phyloP scores from a whole-genome alignment of 2,329 filamentous ascomycete genomes.

The Pseudomassariella vexata region DNA sequence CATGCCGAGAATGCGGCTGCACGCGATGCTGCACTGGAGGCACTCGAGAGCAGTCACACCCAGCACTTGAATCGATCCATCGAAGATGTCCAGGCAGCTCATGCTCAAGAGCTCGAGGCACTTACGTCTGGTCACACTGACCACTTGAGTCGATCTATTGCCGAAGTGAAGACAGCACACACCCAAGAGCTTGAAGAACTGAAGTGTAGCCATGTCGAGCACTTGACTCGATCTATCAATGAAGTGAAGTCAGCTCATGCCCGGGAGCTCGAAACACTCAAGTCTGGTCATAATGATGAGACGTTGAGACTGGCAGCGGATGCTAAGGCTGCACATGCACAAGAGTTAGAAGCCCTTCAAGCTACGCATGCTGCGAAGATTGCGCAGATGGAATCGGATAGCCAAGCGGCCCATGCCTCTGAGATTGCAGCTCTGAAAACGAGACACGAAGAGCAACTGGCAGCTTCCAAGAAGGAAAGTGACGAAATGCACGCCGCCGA shows the following conservation, averaged over 20 bases:
- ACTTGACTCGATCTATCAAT: slow-evolving; percentile 4
- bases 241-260: slow-evolving; percentile 13
- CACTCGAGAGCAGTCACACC: slow-evolving; percentile 6
- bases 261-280: slow-evolving; percentile 15
- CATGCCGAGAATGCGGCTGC: slow-evolving; percentile 17
- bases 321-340: slow-evolving; percentile 12
- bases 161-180: slow-evolving; percentile 4
- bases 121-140: slow-evolving; percentile 13
- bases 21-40: slow-evolving; percentile 14
- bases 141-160: slow-evolving; percentile 1
- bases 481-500: slow-evolving; percentile 18
- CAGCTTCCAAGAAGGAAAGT: slow-evolving; percentile 13
- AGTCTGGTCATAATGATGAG: slow-evolving; percentile 17
- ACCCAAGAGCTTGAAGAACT: slow-evolving; percentile 10
- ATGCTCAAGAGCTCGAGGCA: slow-evolving; percentile 8
- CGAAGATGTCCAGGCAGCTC: not conserved
- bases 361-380: slow-evolving; percentile 11
- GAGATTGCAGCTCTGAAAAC: slow-evolving; percentile 15
- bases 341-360: slow-evolving; percentile 17
- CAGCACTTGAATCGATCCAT: slow-evolving; percentile 1
- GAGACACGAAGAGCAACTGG: slow-evolving; percentile 18
- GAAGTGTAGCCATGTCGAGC: slow-evolving; percentile 12
- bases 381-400: slow-evolving; percentile 7
- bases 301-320: slow-evolving; percentile 12
- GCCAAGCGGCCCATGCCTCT: slow-evolving; percentile 8